phyloP scores from a whole-genome alignment of 306 rosid genomes.

The Lotus japonicus region DNA sequence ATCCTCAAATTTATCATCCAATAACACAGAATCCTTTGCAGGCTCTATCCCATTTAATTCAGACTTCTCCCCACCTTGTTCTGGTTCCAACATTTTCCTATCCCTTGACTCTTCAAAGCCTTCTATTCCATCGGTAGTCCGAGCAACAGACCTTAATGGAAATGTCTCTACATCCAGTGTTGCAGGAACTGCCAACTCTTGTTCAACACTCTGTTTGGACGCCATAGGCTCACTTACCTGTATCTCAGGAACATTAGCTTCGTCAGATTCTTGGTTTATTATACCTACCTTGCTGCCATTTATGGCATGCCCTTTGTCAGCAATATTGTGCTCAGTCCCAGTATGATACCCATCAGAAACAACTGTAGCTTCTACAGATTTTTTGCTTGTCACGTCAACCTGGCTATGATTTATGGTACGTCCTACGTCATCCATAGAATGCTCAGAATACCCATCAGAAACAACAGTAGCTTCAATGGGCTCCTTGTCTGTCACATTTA shows the following conservation, averaged over 20 bases:
- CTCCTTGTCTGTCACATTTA: constrained; percentile 19
- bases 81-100: constrained; percentile 19
- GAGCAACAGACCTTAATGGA: constrained; percentile 46
- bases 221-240: constrained; percentile 21
- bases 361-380: neutral
- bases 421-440: constrained; percentile 11
- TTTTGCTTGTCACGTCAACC: constrained; percentile 20
- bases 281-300: constrained; percentile 38
- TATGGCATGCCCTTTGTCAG: constrained; percentile 18
- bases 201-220: constrained; percentile 30
- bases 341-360: constrained; percentile 7
- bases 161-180: constrained; percentile 65
- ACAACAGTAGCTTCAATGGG: neutral
- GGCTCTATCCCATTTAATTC: constrained; percentile 23
- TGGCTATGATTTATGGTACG: constrained; percentile 28
- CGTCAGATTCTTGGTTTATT: constrained; percentile 16
- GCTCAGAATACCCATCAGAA: constrained; percentile 14
- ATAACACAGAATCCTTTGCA: constrained; percentile 1
- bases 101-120: constrained; percentile 28
- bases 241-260: constrained; percentile 17
- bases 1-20: constrained; percentile 31
- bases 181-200: constrained; percentile 19
- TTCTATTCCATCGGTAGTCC: constrained; percentile 25
- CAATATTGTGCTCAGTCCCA: neutral
- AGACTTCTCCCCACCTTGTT: constrained; percentile 17